Conservation (phyloP, 352 stramenopile species). For the Globisporangium takayamanum region DNA sequence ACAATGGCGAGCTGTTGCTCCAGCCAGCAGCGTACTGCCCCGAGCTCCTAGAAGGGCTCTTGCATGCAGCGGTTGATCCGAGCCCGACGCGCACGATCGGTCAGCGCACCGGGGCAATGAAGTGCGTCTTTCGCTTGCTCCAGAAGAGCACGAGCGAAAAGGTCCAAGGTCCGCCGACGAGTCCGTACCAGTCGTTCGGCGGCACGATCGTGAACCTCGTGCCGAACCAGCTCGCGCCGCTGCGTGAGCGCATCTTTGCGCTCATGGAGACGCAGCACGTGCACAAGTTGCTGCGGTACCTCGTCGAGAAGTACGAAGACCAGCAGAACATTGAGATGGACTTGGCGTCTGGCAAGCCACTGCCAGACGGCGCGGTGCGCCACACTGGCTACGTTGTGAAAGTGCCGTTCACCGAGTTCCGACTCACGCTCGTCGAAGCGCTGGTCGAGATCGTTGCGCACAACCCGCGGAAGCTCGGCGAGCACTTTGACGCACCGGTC, state of each 20-base stretch:
- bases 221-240: constrained; percentile 65
- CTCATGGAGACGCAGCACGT: constrained; percentile 65
- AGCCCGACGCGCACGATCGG: constrained; percentile 31
- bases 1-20: constrained; percentile 85
- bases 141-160: constrained; percentile 73
- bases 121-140: constrained; percentile 68
- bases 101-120: constrained; percentile 80
- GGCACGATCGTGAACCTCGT: constrained; percentile 82
- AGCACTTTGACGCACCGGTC: constrained; percentile 74
- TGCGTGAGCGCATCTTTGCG: constrained; percentile 68
- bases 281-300: constrained; percentile 55
- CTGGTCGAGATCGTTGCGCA: constrained; percentile 83
- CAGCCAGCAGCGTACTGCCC: constrained; percentile 80
- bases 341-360: constrained; percentile 41
- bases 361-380: constrained; percentile 57
- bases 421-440: constrained; percentile 76
- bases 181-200: constrained; percentile 82
- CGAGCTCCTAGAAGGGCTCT: constrained; percentile 78
- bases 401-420: constrained; percentile 86
- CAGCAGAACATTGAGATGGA: constrained; percentile 80
- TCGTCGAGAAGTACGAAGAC: constrained; percentile 72
- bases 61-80: constrained; percentile 46
- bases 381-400: constrained; percentile 87
- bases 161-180: constrained; percentile 70
- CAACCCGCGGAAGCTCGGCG: constrained; percentile 60